Base-by-base conservation (phyloP, 2,329 filamentous ascomycete genomes). In the Lithohypha guttulata region DNA sequence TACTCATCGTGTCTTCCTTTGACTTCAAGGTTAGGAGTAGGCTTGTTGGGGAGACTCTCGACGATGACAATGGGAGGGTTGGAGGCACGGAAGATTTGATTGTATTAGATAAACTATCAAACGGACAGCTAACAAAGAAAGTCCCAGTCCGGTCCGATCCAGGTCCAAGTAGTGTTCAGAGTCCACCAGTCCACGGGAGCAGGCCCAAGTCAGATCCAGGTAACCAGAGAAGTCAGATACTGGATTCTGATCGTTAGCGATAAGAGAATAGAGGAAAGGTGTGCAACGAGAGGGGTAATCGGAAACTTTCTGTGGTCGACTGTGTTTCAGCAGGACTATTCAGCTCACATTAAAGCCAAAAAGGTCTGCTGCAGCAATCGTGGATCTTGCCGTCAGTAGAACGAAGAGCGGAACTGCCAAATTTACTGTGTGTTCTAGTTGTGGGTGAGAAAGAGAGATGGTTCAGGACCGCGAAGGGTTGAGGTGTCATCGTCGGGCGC, bases 1-100 rank as follows among this genome's bases (percentile, higher is more conserved):
- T 54, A n/a, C 59, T 56, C 60, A 63, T 63, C 42, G 39, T 47
- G 41, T 42, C 23, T 34, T 17, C 21, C 11, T 35, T 41, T 48
- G 32, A 40, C 39, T 41, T 41, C 45, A 41, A 40, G 17, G 42
- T 46, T 35, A 46, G 40, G 44, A 38, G 42, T 41, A 22, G 27
- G 33, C 6, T 26, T 56, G 58, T 61, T 63, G 42, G 40, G 44
- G 38, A 40, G 33, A 38, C 25, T 39, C 36, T 48, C 41, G 42
- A 42, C 42, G 18, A 13, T 30, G 42, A 49, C 44, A 39, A 28
- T 34, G 42, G 31, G 44, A n/a, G n/a, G n/a, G n/a, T n/a, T n/a
- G 40, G 42, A 42, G 42, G 41, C 27, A 42, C 42, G 45, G 44
- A 51, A 45, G 44, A 48, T 45, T 44, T 46, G 48, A 50, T 50